These are phyloP conservation scores for Solanum arcanum DNA, from an alignment of 257 asterid species.

Conservation along the genomic window DNA sequence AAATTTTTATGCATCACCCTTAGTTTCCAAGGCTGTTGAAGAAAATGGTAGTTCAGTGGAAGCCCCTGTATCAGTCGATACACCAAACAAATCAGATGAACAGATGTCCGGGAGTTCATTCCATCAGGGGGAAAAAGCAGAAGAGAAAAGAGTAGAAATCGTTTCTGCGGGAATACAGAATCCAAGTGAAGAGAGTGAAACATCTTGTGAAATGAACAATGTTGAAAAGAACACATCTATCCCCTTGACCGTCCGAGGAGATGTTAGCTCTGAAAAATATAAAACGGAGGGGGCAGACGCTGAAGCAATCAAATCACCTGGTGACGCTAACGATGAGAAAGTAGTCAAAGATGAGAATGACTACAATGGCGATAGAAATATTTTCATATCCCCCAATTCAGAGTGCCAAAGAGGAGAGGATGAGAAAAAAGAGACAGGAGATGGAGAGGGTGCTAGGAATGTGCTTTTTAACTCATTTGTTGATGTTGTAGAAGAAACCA, in stretches of 20 bases:
- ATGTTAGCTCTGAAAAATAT: background rate
- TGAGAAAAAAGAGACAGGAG: background rate
- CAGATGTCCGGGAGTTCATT: background rate
- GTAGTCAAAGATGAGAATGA: background rate
- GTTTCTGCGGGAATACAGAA: background rate
- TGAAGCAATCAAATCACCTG: background rate
- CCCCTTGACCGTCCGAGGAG: background rate
- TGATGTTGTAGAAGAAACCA: background rate
- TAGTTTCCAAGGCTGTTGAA: slow-evolving; percentile 1
- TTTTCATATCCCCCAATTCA: background rate
- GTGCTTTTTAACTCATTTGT: background rate
- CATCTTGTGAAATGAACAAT: background rate
- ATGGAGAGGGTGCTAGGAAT: background rate
- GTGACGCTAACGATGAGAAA: background rate
- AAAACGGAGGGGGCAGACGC: background rate
- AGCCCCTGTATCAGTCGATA: background rate
- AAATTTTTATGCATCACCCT: background rate
- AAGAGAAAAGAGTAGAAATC: background rate
- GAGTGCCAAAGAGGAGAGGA: background rate
- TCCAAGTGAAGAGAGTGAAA: background rate
- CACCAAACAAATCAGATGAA: background rate
- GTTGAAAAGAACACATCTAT: background rate
- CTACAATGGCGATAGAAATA: background rate
- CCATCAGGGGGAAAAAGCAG: background rate
- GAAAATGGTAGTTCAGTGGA: background rate